These are phyloP conservation scores for Royoungia palumana DNA, from an alignment of 768 basidiomycete genomes.

Conservation along the genomic window DNA sequence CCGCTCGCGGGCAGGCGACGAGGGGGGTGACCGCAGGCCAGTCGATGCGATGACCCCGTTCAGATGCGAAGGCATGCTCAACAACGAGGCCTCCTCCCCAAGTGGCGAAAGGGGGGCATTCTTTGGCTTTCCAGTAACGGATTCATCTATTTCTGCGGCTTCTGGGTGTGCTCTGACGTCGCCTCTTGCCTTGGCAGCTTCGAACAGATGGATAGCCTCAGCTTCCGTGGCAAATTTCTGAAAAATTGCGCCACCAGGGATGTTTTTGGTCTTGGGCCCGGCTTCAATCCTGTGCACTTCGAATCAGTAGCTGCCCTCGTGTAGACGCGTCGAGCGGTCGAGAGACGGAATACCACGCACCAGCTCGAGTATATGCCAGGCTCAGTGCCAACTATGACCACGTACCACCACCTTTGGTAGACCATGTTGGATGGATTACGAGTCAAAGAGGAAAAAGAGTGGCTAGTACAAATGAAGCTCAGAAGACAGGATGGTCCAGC, in stretches of 20 bases:
- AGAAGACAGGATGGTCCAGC: conserved; percentile 25
- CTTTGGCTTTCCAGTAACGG: background rate
- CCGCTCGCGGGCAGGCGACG: conserved; percentile 1
- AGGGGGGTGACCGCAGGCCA: background rate
- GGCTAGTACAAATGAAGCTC: background rate
- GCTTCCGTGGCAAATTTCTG: conserved; percentile 43
- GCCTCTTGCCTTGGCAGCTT: conserved; percentile 27
- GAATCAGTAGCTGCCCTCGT: conserved; percentile 27
- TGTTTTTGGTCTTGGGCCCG: conserved; percentile 39
- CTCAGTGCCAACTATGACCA: conserved; percentile 24
- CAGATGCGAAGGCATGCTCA: conserved; percentile 11
- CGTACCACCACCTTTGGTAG: conserved; percentile 26
- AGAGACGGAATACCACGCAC: conserved; percentile 14
- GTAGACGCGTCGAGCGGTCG: conserved; percentile 6
- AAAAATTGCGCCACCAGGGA: conserved; percentile 40
- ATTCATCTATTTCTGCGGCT: background rate
- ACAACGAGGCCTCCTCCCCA: conserved; percentile 13
- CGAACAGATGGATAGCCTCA: conserved; percentile 38
- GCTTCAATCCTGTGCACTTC: conserved; percentile 43
- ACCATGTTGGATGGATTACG: conserved; percentile 6
- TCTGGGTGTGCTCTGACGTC: conserved; percentile 23
- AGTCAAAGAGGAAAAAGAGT: background rate
- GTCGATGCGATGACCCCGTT: background rate
- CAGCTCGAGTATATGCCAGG: conserved; percentile 31
- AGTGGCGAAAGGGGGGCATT: conserved; percentile 16